Base-by-base conservation (phyloP, 768 basidiomycete species). In the Cubamyces lactineus region DNA sequence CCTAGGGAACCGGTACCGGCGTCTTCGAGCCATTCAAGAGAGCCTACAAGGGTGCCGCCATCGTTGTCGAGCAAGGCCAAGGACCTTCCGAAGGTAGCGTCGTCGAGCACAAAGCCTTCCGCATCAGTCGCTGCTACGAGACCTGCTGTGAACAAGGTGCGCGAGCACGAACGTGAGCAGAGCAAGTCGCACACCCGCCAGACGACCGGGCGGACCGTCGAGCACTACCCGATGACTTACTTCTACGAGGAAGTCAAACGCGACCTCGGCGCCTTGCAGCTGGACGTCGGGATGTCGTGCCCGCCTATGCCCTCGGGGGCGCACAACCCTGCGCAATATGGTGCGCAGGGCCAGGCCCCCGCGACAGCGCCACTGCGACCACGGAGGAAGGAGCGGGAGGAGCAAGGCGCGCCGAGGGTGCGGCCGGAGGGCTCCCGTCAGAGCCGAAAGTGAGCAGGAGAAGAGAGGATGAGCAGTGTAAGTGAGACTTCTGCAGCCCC, bases 211-310 rank as follows among this genome's bases (percentile, higher is more conserved):
- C 9, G 21, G 26, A 49, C 48, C 9, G 48, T 49, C 48, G 48
- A 49, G 24, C 48, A 49, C 26, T 49, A 49, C 15, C 48, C 53
- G 53, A 30, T 55, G 53, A 45, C n/a, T 5, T 45, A 55, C 28
- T 55, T 34, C 42, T 42, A 42, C 53, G 23, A 55, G 42, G 53
- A 42, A 23, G 24, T 41, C 40, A 40, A 11, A 15, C 23, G 53
- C 13, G 24, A 19, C 3, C 4, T 28, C 9, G 48, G 48, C 24
- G 26, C 16, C 26, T 23, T 13, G 34, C 34, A 34, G 34, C 34
- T 34, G 5, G 34, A 34, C 9, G 5, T 34, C 11, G 34, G 34
- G 34, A 8, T 8, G 5, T 1, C 34, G 34, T 1, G 6, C 34
- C 34, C 34, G 34, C 34, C 34, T 12, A 15, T 28, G 48, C 24